These are phyloP conservation scores for Apiosordaria backusii DNA, from an alignment of 495 filamentous ascomycete genomes.

Conservation along the genomic window DNA sequence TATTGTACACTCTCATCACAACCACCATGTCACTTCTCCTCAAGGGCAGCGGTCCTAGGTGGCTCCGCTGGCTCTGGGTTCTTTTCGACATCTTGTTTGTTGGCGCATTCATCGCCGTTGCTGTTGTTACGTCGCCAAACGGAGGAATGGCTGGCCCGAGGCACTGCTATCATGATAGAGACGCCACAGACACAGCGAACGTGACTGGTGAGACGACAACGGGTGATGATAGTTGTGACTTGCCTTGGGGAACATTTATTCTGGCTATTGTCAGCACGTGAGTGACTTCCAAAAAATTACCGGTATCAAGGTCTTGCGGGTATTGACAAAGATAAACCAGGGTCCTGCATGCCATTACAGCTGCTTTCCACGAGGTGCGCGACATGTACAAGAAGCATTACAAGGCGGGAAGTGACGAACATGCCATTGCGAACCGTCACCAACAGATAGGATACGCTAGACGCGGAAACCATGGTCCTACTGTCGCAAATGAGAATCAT, in stretches of 20 bases:
- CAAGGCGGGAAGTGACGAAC: background rate
- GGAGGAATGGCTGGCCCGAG: constrained; percentile 27
- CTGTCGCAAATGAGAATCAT: background rate
- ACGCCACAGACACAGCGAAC: constrained; percentile 10
- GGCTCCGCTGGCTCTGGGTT: constrained; percentile 30
- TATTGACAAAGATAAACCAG: background rate
- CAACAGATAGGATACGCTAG: background rate
- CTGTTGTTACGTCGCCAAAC: constrained; percentile 31
- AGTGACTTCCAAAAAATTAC: constrained; percentile 1
- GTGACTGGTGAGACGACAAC: constrained; percentile 10
- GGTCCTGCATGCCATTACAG: constrained; percentile 19
- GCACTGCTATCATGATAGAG: constrained; percentile 16
- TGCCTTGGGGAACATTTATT: constrained; percentile 17
- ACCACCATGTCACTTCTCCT: constrained; percentile 20
- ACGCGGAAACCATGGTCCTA: background rate
- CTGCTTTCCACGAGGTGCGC: constrained; percentile 26
- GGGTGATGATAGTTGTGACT: constrained; percentile 11
- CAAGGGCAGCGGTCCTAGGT: constrained; percentile 21
- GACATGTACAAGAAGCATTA: constrained; percentile 14
- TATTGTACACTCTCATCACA: constrained; percentile 31
- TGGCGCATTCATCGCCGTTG: constrained; percentile 35
- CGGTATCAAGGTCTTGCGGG: background rate
- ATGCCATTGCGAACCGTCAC: background rate
- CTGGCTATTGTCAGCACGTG: constrained; percentile 19
- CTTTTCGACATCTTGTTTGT: constrained; percentile 31